Base-by-base conservation (phyloP, 2,329 filamentous ascomycete species). In the Exophiala lecanii-corni region DNA sequence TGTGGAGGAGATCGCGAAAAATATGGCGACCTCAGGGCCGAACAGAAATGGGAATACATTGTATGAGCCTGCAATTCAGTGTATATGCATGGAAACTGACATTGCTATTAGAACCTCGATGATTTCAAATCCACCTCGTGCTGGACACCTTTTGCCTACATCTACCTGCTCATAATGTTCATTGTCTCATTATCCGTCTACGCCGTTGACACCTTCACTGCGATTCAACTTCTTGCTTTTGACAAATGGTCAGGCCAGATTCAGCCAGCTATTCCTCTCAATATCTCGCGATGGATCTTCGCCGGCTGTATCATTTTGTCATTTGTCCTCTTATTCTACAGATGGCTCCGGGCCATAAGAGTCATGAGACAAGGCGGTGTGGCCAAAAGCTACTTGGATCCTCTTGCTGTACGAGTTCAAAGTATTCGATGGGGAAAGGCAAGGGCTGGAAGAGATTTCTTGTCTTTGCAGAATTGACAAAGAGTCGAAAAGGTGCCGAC, bases 21-120 rank as follows among this genome's bases (percentile, higher is more conserved):
- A 61, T 63, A 72, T 60, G 75, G 73, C 54, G 74, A 83, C 51
- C 76, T 91, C 50, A 75, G 78, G 51, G 81, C 86, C 47, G 91
- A 96, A 66, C 87, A 92, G 69, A 85, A 89, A 73, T 97, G 91
- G 91, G 86, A 89, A 59, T 94, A 89, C 63, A 89, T 97, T 62
- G 85, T 88, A 69, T 61, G 83, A 6, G 33, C 21, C 17, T 4
- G 13, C 2, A 16, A 36, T 32, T n/a, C 13, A 19, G 50, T 17
- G 12, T 30, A 44, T 45, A 53, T 19, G 50, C 32, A 26, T 3
- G 42, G 45, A 13, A 41, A 34, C 32, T 47, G 32, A 53, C 41
- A 12, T 17, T 25, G 30, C 15, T 37, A 49, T 39, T 53, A 77
- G 73, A 76, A 73, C 60, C 65, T 77, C 13, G 62, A 71, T 40